Conservation (phyloP, 2,329 filamentous ascomycete genomes). For the Esteya vermicola region DNA sequence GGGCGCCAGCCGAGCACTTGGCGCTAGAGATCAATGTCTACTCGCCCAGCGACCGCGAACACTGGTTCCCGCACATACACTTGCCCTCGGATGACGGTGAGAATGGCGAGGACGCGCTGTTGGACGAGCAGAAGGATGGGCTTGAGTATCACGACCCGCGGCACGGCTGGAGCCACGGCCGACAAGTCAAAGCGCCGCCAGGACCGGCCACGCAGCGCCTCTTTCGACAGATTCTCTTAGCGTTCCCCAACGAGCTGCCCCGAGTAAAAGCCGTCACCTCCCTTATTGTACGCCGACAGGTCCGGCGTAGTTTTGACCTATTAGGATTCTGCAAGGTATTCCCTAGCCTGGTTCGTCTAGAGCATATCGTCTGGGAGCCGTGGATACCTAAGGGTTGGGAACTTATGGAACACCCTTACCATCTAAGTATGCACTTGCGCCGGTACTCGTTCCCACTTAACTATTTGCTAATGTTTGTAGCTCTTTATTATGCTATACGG, state of each 20-base stretch:
- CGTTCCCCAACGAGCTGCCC: slow-evolving; percentile 10
- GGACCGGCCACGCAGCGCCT: slow-evolving; percentile 13
- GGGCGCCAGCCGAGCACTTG: slow-evolving; percentile 14
- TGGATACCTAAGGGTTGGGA: slow-evolving; percentile 11
- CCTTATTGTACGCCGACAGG: slow-evolving; percentile 19
- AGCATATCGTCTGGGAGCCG: slow-evolving; percentile 18
- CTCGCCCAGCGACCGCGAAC: slow-evolving; percentile 20
- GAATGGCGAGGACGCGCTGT: slow-evolving; percentile 6
- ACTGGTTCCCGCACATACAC: slow-evolving; percentile 18
- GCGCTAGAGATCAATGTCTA: slow-evolving; percentile 19
- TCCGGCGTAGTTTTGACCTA: slow-evolving; percentile 15
- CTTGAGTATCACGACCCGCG: slow-evolving; percentile 12
- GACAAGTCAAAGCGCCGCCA: slow-evolving; percentile 12
- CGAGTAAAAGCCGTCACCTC: slow-evolving; percentile 15
- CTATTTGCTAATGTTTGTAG: slow-evolving; percentile 1
- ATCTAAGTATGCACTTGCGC: not conserved
- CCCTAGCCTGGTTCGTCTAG: slow-evolving; percentile 13
- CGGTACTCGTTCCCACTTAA: not conserved
- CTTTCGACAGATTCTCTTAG: slow-evolving; percentile 10
- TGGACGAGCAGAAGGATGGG: not conserved
- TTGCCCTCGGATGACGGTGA: slow-evolving; percentile 12
- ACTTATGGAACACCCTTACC: not conserved
- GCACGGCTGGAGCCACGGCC: slow-evolving; percentile 19
- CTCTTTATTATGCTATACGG: not conserved
- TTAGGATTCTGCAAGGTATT: slow-evolving; percentile 10